phyloP scores from a whole-genome alignment of 164 flowering plant species.

The Magnolia changhungtana region DNA sequence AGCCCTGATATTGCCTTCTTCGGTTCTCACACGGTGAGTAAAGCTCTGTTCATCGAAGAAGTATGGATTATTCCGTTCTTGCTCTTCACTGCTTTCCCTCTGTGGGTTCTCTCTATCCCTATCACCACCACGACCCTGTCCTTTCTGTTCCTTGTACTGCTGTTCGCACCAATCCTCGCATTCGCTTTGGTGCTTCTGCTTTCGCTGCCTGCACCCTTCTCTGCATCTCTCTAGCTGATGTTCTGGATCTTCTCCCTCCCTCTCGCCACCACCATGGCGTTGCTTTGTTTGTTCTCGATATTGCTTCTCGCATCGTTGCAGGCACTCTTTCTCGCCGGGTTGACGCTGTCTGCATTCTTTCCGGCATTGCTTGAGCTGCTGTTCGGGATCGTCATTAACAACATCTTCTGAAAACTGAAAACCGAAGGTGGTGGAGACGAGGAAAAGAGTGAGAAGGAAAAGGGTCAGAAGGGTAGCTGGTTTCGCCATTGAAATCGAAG shows the following conservation, averaged over 20 bases:
- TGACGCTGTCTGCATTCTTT: neutral
- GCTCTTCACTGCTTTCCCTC: neutral
- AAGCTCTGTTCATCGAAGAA: constrained; percentile 4
- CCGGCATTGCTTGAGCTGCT: constrained; percentile 1
- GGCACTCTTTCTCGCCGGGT: neutral
- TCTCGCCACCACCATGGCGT: neutral
- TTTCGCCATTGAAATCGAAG: neutral
- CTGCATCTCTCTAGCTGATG: neutral
- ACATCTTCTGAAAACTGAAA: too few relatives aligned
- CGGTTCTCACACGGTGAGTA: neutral
- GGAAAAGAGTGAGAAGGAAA: constrained; percentile 1
- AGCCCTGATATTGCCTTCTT: constrained; percentile 1
- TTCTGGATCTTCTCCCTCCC: neutral
- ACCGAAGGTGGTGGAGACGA: neutral
- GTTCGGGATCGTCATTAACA: neutral
- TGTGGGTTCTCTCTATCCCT: neutral
- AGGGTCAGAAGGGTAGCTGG: neutral
- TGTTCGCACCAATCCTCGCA: constrained; percentile 4
- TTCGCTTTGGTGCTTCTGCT: neutral
- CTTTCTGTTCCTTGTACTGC: neutral
- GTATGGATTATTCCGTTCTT: constrained; percentile 2
- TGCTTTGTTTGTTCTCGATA: too few relatives aligned
- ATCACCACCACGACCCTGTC: neutral
- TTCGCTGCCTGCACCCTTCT: neutral
- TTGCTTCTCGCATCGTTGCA: neutral